A percentile compares a stretch with the other conserved stretches of the same genome.
phyloP scores from a whole-genome alignment of 2,329 filamentous ascomycete species.

The Dothideomycetidae sp. region DNA sequence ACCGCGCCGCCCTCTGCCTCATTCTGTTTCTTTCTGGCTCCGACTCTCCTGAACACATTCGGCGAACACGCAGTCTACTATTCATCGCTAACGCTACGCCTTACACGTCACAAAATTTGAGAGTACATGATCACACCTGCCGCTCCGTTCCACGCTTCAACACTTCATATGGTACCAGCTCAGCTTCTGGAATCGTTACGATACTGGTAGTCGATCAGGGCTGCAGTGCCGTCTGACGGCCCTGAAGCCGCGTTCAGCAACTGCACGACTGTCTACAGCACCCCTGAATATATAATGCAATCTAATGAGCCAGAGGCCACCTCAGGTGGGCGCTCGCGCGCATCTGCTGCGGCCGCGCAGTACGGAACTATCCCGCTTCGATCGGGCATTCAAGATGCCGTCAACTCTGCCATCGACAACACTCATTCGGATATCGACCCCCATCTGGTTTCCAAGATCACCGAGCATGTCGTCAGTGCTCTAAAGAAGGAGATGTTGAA shows the following conservation, averaged over 20 bases:
- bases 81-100: too few relatives aligned
- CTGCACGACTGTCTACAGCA: background rate
- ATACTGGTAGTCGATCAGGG: conserved; percentile 6
- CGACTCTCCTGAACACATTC: too few relatives aligned
- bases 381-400: conserved; percentile 37
- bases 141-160: too few relatives aligned
- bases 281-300: conserved; percentile 7
- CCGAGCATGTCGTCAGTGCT: conserved; percentile 37
- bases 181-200: too few relatives aligned
- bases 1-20: too few relatives aligned
- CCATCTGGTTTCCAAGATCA: conserved; percentile 47
- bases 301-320: conserved; percentile 6
- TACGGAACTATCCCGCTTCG: conserved; percentile 5
- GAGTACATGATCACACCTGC: too few relatives aligned
- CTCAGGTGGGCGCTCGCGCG: conserved; percentile 4
- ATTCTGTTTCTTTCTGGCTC: too few relatives aligned
- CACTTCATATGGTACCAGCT: too few relatives aligned
- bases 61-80: too few relatives aligned
- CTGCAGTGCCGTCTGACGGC: conserved; percentile 10
- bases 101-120: too few relatives aligned
- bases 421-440: conserved; percentile 41
- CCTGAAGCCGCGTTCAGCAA: conserved; percentile 5
- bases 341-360: background rate
- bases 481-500: conserved; percentile 15
- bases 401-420: conserved; percentile 41